A percentile compares a stretch with the other conserved stretches of the same genome.
These are phyloP conservation scores for Beauveria medogensis DNA, from an alignment of 2,329 filamentous ascomycete species.

Conservation along the genomic window DNA sequence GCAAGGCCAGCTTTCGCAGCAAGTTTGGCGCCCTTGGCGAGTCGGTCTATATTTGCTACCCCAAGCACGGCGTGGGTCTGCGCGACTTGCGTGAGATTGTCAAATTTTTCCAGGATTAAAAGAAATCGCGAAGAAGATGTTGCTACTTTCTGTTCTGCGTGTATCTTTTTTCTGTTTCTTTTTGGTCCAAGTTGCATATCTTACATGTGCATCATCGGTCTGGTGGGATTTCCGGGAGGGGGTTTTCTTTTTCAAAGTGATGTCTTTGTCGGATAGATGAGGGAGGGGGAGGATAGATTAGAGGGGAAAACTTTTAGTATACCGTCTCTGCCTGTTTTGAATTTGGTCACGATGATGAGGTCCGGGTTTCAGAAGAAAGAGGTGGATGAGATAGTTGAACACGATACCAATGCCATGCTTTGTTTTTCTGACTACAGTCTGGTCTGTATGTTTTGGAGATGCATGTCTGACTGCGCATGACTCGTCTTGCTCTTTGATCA, in stretches of 20 bases:
- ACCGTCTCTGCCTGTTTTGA: not conserved
- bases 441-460: no score
- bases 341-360: not conserved
- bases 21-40: slow-evolving; percentile 84
- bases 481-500: no score
- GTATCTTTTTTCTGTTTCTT: not conserved
- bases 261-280: not conserved
- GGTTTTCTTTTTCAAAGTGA: not conserved
- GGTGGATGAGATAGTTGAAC: not conserved
- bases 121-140: not conserved
- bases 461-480: no score
- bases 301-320: no score
- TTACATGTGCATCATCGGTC: not conserved
- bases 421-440: not conserved
- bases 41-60: slow-evolving; percentile 83
- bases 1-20: slow-evolving; percentile 82
- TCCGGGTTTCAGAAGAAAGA: not conserved
- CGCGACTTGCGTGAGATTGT: slow-evolving; percentile 78
- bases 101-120: slow-evolving; percentile 76
- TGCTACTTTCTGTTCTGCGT: no score
- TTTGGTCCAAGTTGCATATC: slow-evolving; percentile 1
- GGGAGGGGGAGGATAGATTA: not conserved
- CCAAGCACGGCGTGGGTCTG: slow-evolving; percentile 74
- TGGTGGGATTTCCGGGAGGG: not conserved
- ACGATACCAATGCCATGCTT: slow-evolving; percentile 7